phyloP scores from a whole-genome alignment of 768 basidiomycete genomes.

The Cystobasidium tubakii region DNA sequence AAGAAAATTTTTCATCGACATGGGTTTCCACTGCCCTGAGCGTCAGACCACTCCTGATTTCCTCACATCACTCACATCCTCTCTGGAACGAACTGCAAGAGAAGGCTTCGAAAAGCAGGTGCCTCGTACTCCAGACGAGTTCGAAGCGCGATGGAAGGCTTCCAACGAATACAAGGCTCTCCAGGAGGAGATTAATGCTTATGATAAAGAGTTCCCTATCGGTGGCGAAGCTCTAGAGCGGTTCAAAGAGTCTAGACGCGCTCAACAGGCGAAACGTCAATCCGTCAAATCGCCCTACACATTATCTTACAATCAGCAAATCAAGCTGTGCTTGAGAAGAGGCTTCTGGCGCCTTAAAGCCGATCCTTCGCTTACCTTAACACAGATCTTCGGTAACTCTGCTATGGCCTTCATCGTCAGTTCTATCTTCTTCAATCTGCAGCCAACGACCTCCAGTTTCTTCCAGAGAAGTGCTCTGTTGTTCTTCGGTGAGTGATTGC shows the following conservation, averaged over 20 bases:
- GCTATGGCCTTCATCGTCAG: constrained; percentile 58
- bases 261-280: constrained; percentile 52
- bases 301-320: constrained; percentile 54
- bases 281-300: constrained; percentile 53
- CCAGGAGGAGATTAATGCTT: constrained; percentile 48
- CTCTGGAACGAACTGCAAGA: constrained; percentile 56
- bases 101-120: constrained; percentile 51
- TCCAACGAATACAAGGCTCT: constrained; percentile 48
- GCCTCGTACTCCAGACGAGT: constrained; percentile 54
- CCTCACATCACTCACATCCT: constrained; percentile 57
- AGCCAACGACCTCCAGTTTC: constrained; percentile 58
- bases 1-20: constrained; percentile 53
- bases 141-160: constrained; percentile 51
- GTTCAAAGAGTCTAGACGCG: constrained; percentile 49
- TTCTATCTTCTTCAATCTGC: constrained; percentile 60
- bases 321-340: constrained; percentile 54
- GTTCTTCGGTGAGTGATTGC: constrained; percentile 58
- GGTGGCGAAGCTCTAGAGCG: constrained; percentile 45
- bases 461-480: constrained; percentile 73
- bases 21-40: constrained; percentile 54
- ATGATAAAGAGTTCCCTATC: constrained; percentile 49
- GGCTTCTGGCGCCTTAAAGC: constrained; percentile 55
- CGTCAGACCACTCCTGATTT: constrained; percentile 56
- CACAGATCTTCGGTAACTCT: constrained; percentile 40
- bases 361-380: constrained; percentile 47